Base-by-base conservation (phyloP, 2,329 filamentous ascomycete species). In the Monosporascus sp. region DNA sequence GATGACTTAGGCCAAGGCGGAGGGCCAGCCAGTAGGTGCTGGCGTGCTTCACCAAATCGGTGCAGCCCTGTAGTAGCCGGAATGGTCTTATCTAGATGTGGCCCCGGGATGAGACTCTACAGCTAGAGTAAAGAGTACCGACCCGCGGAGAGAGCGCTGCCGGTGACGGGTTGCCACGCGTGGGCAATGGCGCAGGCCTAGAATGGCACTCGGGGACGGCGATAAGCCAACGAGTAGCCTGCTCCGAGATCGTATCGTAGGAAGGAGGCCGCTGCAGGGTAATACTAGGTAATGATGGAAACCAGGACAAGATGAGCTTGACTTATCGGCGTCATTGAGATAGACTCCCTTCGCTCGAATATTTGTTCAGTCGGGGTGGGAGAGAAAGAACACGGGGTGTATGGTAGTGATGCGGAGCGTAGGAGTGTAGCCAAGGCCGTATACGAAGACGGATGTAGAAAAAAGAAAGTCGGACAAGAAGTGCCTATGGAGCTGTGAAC, bases 281-380 rank as follows among this genome's bases (percentile, higher is more conserved):
- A 38, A 58, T 57, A 57, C 66, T 79, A 79, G 68, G 77, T 79
- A 68, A 79, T 70, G 67, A 80, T 74, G 58, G 77, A 75, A 67
- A 70, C 72, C 61, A 79, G 72, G 67, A 79, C 72, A 64, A 82
- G 77, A 81, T 81, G 80, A 78, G 78, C 73, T 69, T 74, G 71
- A 71, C 74, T 79, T 79, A 78, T 80, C 74, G 71, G 73, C 72
- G 77, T 81, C 79, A 82, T 81, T 76, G 72, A 72, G 63, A 55
- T 58, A 22, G 24, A 22, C 22, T 46, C 24, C 24, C 14, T 46
- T 25, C 8, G 17, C 11, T n/a, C 31, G 6, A 7, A 46, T 17
- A 41, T 18, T 18, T 46, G 20, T 46, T 15, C 43, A 31, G 25
- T 17, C 15, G 14, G 43, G 20, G 27, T 20, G n/a, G 9, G 41